Percentiles rank a stretch among this genome's conserved stretches.
Conservation (phyloP, 208 protist genomes). For the Trypanosomatidae sp. region DNA sequence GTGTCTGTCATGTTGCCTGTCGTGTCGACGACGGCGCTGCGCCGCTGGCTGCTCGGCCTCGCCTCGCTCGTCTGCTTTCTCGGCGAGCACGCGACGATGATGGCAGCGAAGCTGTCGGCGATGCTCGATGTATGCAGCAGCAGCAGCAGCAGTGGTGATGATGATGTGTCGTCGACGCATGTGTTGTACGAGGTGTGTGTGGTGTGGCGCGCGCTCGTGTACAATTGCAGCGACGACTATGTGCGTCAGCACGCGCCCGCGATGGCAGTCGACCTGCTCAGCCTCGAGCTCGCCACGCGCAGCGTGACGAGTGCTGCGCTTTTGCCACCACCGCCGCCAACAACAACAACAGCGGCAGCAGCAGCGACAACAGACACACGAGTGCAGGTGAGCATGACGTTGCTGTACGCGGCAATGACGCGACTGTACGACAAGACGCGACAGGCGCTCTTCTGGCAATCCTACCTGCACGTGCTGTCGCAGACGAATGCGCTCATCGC, state of each 20-base stretch:
- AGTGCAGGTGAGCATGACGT: too few relatives aligned
- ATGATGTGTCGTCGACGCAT: background rate
- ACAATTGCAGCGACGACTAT: slow-evolving; percentile 46
- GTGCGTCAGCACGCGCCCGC: slow-evolving; percentile 40
- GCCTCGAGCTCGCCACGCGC: slow-evolving; percentile 26
- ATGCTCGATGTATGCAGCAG: slow-evolving; percentile 39
- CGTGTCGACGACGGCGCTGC: slow-evolving; percentile 16
- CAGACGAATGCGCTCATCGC: slow-evolving; percentile 26
- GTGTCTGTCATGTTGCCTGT: background rate
- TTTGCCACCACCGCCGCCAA: too few relatives aligned
- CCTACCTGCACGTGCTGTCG: slow-evolving; percentile 47
- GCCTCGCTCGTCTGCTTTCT: slow-evolving; percentile 51
- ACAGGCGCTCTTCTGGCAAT: slow-evolving; percentile 36
- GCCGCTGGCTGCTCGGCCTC: slow-evolving; percentile 59
- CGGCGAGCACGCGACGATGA: slow-evolving; percentile 37
- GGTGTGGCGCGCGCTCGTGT: slow-evolving; percentile 56
- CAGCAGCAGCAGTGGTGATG: slow-evolving; percentile 4
- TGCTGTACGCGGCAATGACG: slow-evolving; percentile 18
- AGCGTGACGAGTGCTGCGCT: slow-evolving; percentile 6
- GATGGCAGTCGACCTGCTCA: slow-evolving; percentile 62
- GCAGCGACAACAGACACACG: too few relatives aligned
- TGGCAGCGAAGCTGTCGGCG: slow-evolving; percentile 68
- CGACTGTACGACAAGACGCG: slow-evolving; percentile 21
- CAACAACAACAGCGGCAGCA: too few relatives aligned
- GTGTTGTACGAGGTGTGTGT: slow-evolving; percentile 23